These are phyloP conservation scores for Scleromitrula shiraiana DNA, from an alignment of 2,329 filamentous ascomycete species.

Conservation along the genomic window DNA sequence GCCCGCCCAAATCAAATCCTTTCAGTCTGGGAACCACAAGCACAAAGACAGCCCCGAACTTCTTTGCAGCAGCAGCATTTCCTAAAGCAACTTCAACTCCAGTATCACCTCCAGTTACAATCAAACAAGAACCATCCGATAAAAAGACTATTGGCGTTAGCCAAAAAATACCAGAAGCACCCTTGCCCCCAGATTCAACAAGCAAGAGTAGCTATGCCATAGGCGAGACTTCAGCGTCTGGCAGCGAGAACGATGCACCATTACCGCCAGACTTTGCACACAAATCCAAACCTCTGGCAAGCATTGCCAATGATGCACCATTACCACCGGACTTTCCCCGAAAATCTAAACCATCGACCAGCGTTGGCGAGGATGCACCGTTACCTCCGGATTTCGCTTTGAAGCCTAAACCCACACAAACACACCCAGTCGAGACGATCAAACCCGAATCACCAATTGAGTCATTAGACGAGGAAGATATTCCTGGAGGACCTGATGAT, in stretches of 20 bases:
- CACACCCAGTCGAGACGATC: slow-evolving; percentile 1
- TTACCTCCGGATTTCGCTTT: slow-evolving; percentile 33
- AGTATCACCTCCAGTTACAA: slow-evolving; percentile 13
- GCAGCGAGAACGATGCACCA: slow-evolving; percentile 34
- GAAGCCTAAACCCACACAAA: slow-evolving; percentile 14
- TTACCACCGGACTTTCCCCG: too few relatives aligned
- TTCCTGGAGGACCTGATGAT: slow-evolving; percentile 28
- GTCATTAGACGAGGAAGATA: slow-evolving; percentile 21
- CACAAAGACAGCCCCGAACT: slow-evolving; percentile 7
- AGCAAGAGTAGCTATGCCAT: slow-evolving; percentile 29
- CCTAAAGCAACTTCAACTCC: slow-evolving; percentile 12
- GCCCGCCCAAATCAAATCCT: slow-evolving; percentile 9
- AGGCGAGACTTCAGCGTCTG: slow-evolving; percentile 36
- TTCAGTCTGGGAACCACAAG: slow-evolving; percentile 15
- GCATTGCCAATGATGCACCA: background rate
- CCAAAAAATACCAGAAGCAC: slow-evolving; percentile 29
- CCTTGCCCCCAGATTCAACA: slow-evolving; percentile 38
- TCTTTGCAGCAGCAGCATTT: slow-evolving; percentile 15
- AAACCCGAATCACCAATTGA: slow-evolving; percentile 14
- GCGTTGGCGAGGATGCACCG: slow-evolving; percentile 32
- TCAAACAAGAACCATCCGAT: slow-evolving; percentile 23
- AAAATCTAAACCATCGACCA: background rate
- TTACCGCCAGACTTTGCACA: slow-evolving; percentile 33
- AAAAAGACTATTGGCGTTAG: slow-evolving; percentile 14
- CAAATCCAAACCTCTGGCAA: slow-evolving; percentile 17